Conservation (phyloP, 2,329 filamentous ascomycete genomes). For the Penicillium sp. region DNA sequence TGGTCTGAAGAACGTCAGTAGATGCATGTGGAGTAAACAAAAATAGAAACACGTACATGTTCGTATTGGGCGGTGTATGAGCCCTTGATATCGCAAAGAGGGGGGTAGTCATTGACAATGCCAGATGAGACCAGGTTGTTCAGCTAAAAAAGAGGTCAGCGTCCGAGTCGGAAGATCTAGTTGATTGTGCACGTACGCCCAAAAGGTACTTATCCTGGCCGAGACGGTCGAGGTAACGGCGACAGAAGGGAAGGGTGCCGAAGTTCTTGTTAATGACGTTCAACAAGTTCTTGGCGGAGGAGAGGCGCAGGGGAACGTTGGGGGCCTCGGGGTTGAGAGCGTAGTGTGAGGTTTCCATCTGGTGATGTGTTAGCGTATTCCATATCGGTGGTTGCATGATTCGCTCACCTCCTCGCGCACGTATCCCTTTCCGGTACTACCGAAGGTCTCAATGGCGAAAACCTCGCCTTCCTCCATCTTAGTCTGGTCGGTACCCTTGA, state of each 20-base stretch:
- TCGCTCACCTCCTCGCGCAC: slow-evolving; percentile 77
- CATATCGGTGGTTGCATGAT: slow-evolving; percentile 6
- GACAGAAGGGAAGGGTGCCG: slow-evolving; percentile 85
- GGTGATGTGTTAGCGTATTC: slow-evolving; percentile 9
- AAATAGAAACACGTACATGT: slow-evolving; percentile 67
- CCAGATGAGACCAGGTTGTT: slow-evolving; percentile 82
- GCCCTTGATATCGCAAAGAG: slow-evolving; percentile 87
- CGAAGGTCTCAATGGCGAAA: slow-evolving; percentile 95
- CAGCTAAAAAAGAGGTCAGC: slow-evolving; percentile 56
- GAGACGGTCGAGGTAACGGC: slow-evolving; percentile 87
- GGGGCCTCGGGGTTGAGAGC: slow-evolving; percentile 72
- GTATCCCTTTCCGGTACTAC: slow-evolving; percentile 86
- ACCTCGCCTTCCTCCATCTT: slow-evolving; percentile 98
- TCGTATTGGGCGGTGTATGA: slow-evolving; percentile 94
- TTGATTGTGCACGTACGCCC: slow-evolving; percentile 61
- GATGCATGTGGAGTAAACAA: slow-evolving; percentile 8
- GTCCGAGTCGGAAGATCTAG: background rate
- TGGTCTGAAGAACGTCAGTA: slow-evolving; percentile 56
- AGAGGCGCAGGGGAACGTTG: slow-evolving; percentile 73
- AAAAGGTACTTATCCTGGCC: slow-evolving; percentile 93
- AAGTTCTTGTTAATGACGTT: slow-evolving; percentile 96
- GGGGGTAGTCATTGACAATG: slow-evolving; percentile 88
- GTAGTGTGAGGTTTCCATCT: slow-evolving; percentile 85
- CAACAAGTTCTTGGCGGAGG: slow-evolving; percentile 81
- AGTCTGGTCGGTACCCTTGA: slow-evolving; percentile 82